phyloP scores from a whole-genome alignment of 129 eudicot species.

The Chrysanthemum seticuspe region DNA sequence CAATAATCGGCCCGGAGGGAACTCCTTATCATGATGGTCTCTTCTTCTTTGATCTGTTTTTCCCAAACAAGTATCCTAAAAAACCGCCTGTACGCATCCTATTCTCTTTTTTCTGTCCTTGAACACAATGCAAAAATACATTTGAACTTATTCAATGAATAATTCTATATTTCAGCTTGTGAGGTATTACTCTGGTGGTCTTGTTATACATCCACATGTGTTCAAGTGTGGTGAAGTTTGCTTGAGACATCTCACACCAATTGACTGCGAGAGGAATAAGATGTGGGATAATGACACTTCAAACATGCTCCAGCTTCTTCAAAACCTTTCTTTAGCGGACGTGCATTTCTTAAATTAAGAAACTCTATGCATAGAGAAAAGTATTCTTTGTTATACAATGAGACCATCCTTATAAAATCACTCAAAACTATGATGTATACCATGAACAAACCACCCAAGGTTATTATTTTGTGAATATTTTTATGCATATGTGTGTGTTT shows the following conservation, averaged over 20 bases:
- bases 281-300: slow-evolving; percentile 67
- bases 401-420: slow-evolving; percentile 35
- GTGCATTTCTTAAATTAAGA: slow-evolving; percentile 27
- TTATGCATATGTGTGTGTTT: neutral
- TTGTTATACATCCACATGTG: slow-evolving; percentile 59
- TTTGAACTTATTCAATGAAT: neutral
- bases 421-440: slow-evolving; percentile 53
- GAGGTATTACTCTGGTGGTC: slow-evolving; percentile 65
- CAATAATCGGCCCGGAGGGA: slow-evolving; percentile 78
- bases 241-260: slow-evolving; percentile 57
- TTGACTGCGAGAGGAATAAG: slow-evolving; percentile 19
- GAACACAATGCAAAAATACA: neutral
- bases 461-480: slow-evolving; percentile 3
- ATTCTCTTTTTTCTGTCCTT: neutral
- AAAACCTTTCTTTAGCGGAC: slow-evolving; percentile 60
- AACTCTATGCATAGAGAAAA: slow-evolving; percentile 27
- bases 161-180: slow-evolving; percentile 42
- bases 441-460: slow-evolving; percentile 64
- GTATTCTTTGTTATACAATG: slow-evolving; percentile 42
- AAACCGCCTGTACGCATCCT: slow-evolving; percentile 62
- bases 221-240: slow-evolving; percentile 57
- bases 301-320: slow-evolving; percentile 63
- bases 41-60: slow-evolving; percentile 65
- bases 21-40: slow-evolving; percentile 90
- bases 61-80: slow-evolving; percentile 54